Evolutionary conservation across 768 basidiomycete species (phyloP), one percentile per base, ranked within the genome.

Genomic region (Tubosaeta sp.): DNA sequence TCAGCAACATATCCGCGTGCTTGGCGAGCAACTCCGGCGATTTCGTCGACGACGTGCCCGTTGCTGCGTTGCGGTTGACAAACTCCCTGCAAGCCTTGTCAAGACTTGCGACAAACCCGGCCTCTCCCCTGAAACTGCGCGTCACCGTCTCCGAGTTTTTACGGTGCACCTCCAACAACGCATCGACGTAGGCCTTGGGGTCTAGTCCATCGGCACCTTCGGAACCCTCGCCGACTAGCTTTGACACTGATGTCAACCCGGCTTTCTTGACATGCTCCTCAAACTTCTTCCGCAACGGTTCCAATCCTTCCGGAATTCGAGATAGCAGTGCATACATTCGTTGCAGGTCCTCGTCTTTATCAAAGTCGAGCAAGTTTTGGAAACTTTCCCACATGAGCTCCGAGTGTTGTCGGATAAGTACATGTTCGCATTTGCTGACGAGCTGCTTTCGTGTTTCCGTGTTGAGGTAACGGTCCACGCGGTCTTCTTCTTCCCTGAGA

Each of bases 71-170:
- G 39, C 84, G 78, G 69, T 99, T 99, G 66, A 95, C 91, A 66
- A 93, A 97, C 63, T 94, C 92, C 60, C 91, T 76, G 71, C 93
- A 97, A 0, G 95, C 95, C 78, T 93, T 84, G 70, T 97, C 95
- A 46, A 98, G 73, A 68, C 87, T 87, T 2, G 91, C 92, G 24
- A 94, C 87, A 66, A 99, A 99, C 9, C 92, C 92, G 22, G 90
- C 84, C 65, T 97, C 94, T 25, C 90, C 93, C 54, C 85, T 79
- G 76, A 97, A 98, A 64, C 90, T 90, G 57, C 87, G 81, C 18
- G 81, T 78, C 39, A 95, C 92, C 0, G 90, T 90, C 59, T 91
- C 90, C 25, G 83, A 83, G 70, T 93, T 94, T 78, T 94, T 96
- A 64, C 80, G 80, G 64, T 97, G 91, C 11, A 98, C 91, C 52